Conservation (phyloP, 2,329 filamentous ascomycete genomes). For the Talaromyces sp. region DNA sequence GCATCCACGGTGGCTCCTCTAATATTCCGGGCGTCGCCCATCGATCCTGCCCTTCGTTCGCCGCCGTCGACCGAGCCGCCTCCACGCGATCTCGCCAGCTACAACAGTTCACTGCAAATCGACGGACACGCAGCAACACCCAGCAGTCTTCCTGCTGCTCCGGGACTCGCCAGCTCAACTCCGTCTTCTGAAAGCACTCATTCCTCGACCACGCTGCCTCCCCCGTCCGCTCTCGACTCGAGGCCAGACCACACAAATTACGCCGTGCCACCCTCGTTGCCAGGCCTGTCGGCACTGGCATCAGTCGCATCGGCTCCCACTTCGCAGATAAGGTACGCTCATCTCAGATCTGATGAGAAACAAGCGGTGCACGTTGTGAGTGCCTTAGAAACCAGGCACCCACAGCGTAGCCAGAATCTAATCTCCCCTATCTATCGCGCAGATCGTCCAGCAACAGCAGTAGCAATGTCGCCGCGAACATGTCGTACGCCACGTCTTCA, state of each 20-base stretch:
- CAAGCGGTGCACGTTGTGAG: not conserved
- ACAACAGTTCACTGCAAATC: slow-evolving; percentile 35
- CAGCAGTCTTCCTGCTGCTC: slow-evolving; percentile 36
- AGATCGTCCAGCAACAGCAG: slow-evolving; percentile 30
- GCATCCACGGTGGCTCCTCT: slow-evolving; percentile 57
- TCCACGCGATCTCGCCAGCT: slow-evolving; percentile 27
- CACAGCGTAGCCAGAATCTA: not conserved
- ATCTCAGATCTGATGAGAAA: not conserved
- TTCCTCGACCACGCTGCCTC: slow-evolving; percentile 32
- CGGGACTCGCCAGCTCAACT: slow-evolving; percentile 46
- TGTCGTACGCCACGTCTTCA: slow-evolving; percentile 59
- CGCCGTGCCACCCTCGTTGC: slow-evolving; percentile 38
- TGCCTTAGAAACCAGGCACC: slow-evolving; percentile 7
- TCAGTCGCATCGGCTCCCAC: slow-evolving; percentile 50
- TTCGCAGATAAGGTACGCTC: slow-evolving; percentile 46
- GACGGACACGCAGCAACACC: slow-evolving; percentile 44
- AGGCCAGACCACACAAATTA: slow-evolving; percentile 18
- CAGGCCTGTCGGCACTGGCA: slow-evolving; percentile 56
- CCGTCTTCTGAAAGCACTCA: slow-evolving; percentile 50
- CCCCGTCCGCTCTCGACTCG: slow-evolving; percentile 25
- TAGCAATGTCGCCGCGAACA: slow-evolving; percentile 49
- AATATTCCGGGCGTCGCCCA: slow-evolving; percentile 55
- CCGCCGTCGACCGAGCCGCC: slow-evolving; percentile 41
- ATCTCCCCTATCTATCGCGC: slow-evolving; percentile 4
- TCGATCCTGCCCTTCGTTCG: slow-evolving; percentile 44